Base-by-base conservation (phyloP, 805 yeast species). In the Kodamaea kakaduensis region DNA sequence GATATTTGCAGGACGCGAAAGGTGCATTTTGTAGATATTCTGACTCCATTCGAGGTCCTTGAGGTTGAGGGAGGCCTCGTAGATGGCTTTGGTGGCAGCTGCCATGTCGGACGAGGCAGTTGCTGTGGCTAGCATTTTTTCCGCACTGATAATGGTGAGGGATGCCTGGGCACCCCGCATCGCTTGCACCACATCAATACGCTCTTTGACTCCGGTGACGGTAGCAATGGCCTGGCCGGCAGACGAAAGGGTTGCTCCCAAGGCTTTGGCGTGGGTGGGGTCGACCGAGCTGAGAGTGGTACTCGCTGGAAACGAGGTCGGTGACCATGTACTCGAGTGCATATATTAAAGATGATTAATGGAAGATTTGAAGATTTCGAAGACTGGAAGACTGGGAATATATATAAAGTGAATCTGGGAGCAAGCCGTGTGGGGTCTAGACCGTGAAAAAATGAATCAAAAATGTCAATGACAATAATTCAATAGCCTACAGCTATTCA, bases 81-180 rank as follows among this genome's bases (percentile, higher is more conserved):
- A 56, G 21, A 63, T 57, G 10, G 50, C 64, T 36, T 58, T 46
- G 12, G 63, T 56, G 7, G 67, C 67, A 25, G 39, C 14, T 1
- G 62, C 53, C 32, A 44, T 41, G 2, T 49, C 56, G 16, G 28
- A 30, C 9, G 37, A 22, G 20, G 45, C 52, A 2, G 70, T 62
- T 17, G 68, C 69, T 3, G 68, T 61, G 12, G 69, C 69, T 23
- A 58, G 41, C 1, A 59, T 58, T 14, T 51, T 27, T 36, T 61
- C 58, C 9, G 68, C 69, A 1, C 52, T 43, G 19, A 63, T 45
- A 13, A 63, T 50, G 5, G 59, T 51, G 31, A 60, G 42, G 2
- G 69, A 62, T 1, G 68, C 69, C 30, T 54, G 41, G 5, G 66
- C 68, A 2, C 68, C 69, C 25, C 69, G 41, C 6, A 45, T 36